Conservation (phyloP, 495 filamentous ascomycete species). For the Daldinia loculata region DNA sequence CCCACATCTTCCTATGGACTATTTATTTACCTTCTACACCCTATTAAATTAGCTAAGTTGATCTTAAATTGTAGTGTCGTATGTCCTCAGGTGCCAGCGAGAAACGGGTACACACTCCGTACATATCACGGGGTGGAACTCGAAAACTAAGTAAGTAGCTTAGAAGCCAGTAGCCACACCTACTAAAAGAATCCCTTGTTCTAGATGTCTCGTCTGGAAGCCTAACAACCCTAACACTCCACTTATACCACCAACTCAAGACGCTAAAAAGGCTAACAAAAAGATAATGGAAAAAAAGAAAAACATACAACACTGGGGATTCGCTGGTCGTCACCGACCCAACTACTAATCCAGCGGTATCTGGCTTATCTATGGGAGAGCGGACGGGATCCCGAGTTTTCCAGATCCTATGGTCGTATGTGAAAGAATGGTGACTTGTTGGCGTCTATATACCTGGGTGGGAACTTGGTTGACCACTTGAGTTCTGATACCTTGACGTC, state of each 20-base stretch:
- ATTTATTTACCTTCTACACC: too few relatives aligned
- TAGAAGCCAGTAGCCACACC: too few relatives aligned
- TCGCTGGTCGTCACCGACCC: conserved; percentile 62
- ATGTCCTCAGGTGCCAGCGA: too few relatives aligned
- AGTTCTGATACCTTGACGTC: background rate
- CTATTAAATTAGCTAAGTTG: too few relatives aligned
- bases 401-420: conserved; percentile 58
- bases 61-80: too few relatives aligned
- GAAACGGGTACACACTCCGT: too few relatives aligned
- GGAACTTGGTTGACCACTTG: background rate
- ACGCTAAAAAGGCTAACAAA: background rate
- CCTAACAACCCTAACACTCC: background rate
- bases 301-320: conserved; percentile 59
- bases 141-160: too few relatives aligned
- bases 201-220: background rate
- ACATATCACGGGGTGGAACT: too few relatives aligned
- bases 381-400: conserved; percentile 61
- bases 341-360: conserved; percentile 56
- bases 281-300: conserved; percentile 11
- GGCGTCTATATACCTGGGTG: background rate
- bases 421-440: conserved; percentile 1
- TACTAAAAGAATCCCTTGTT: too few relatives aligned
- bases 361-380: conserved; percentile 58
- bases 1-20: too few relatives aligned
- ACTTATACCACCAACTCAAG: background rate